Conservation (phyloP, 2,329 filamentous ascomycete species). For the Chrysoporthe cubensis region DNA sequence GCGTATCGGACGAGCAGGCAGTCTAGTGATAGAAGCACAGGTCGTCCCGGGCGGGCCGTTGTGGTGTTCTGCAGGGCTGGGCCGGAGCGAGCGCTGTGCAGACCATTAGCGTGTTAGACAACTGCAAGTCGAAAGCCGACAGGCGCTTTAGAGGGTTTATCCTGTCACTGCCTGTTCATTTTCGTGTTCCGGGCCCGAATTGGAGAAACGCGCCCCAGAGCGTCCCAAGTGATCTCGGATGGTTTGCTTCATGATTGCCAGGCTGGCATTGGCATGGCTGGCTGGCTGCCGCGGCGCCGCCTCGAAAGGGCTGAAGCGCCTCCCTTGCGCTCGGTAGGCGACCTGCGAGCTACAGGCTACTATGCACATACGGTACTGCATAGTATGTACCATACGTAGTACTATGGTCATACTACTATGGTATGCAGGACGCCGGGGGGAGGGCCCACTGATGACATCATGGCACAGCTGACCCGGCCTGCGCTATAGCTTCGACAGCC, state of each 20-base stretch:
- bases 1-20: background rate
- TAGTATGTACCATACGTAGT: background rate
- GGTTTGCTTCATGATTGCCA: too few relatives aligned
- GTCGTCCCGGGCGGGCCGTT: background rate
- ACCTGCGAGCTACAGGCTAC: too few relatives aligned
- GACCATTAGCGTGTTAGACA: slow-evolving; percentile 16
- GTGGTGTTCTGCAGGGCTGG: background rate
- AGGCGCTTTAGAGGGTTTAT: background rate
- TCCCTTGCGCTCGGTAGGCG: background rate
- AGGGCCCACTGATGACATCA: slow-evolving; percentile 22
- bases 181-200: background rate
- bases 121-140: background rate
- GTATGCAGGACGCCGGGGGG: background rate
- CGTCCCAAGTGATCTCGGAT: background rate
- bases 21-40: slow-evolving; percentile 12
- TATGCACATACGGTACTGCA: background rate
- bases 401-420: background rate
- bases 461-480: slow-evolving; percentile 17
- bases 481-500: slow-evolving; percentile 5
- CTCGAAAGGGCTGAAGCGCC: background rate
- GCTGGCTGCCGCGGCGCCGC: too few relatives aligned
- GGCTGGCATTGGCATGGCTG: too few relatives aligned
- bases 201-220: background rate
- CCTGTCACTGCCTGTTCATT: background rate
- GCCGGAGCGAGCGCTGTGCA: slow-evolving; percentile 4